Conservation (phyloP, 2,329 filamentous ascomycete genomes). For the Penicillium sp. region DNA sequence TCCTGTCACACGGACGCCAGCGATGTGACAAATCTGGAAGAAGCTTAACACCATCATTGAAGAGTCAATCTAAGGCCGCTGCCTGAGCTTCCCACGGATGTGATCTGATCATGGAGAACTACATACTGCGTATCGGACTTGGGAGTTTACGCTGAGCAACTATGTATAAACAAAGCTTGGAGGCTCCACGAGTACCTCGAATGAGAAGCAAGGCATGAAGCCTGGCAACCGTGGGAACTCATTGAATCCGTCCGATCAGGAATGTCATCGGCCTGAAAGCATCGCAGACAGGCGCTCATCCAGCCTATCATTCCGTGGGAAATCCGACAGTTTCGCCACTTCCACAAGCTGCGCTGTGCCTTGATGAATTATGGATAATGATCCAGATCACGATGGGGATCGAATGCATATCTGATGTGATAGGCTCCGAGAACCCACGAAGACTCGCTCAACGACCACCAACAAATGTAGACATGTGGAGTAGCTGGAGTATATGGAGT, state of each 20-base stretch:
- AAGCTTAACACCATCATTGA: not conserved
- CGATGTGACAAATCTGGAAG: slow-evolving; percentile 2
- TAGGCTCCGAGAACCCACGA: slow-evolving; percentile 9
- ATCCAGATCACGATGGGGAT: not conserved
- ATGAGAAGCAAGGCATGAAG: slow-evolving; percentile 1
- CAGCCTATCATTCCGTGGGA: not conserved
- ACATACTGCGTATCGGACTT: not conserved
- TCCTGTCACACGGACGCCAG: not conserved
- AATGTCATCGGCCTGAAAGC: not conserved
- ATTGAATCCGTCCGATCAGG: slow-evolving; percentile 6
- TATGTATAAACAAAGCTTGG: not conserved
- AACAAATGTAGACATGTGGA: slow-evolving; percentile 1
- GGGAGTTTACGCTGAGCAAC: not conserved
- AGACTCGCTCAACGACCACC: slow-evolving; percentile 2
- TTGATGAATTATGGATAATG: not conserved
- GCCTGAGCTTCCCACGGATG: not conserved
- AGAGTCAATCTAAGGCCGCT: not conserved
- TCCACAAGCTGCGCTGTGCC: not conserved
- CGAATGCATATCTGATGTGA: not conserved
- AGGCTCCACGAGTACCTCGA: slow-evolving; percentile 3
- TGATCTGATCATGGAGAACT: not conserved
- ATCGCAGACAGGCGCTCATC: not conserved
- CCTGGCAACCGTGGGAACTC: slow-evolving; percentile 3
- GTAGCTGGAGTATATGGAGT: slow-evolving; percentile 8
- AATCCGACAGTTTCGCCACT: not conserved